A percentile compares a stretch with the other conserved stretches of the same genome.
These are phyloP conservation scores for Porpolomopsis calyptriformis DNA, from an alignment of 768 basidiomycete species.

Conservation along the genomic window DNA sequence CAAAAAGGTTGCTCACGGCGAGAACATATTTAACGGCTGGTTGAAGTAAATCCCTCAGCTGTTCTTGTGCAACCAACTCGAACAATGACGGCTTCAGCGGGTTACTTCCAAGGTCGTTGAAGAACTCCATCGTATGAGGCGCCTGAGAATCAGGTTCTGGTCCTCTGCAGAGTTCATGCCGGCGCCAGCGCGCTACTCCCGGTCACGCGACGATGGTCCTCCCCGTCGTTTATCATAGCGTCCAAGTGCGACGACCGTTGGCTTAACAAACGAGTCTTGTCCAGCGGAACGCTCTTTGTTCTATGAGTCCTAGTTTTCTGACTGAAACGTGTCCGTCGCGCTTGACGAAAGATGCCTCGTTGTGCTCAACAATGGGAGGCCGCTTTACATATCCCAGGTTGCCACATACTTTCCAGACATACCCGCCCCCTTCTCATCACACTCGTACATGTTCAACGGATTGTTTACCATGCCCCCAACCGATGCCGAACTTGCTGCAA, in stretches of 20 bases:
- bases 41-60: conserved; percentile 82
- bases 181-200: too few species aligned
- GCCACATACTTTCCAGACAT: neutral
- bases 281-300: too few species aligned
- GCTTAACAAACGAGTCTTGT: too few species aligned
- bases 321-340: neutral
- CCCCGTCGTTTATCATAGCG: too few species aligned
- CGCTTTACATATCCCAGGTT: neutral
- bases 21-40: conserved; percentile 92
- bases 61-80: conserved; percentile 89
- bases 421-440: neutral
- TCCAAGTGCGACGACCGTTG: too few species aligned
- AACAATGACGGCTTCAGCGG: conserved; percentile 75
- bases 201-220: too few species aligned
- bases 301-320: too few species aligned
- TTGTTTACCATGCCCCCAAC: conserved; percentile 53
- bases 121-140: conserved; percentile 57
- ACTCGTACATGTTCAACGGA: conserved; percentile 46
- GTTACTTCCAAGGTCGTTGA: conserved; percentile 64
- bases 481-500: conserved; percentile 64
- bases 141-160: conserved; percentile 1
- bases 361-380: neutral
- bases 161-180: conserved; percentile 1
- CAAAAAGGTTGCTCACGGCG: conserved; percentile 44
- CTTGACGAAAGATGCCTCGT: neutral